These are phyloP conservation scores for Trichophyton verrucosum DNA, from an alignment of 2,329 filamentous ascomycete species.

Conservation along the genomic window DNA sequence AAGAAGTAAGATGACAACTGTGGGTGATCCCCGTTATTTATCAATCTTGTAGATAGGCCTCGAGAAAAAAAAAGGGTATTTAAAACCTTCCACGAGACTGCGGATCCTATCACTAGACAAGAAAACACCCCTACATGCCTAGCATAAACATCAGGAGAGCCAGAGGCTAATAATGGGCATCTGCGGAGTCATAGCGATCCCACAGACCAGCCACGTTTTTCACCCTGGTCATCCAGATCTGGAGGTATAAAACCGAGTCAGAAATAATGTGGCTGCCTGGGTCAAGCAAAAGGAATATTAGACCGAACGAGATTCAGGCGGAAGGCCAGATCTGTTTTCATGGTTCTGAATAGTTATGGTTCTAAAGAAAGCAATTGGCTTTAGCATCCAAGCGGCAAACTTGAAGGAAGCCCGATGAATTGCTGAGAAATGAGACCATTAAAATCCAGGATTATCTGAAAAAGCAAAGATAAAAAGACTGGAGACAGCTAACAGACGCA, in stretches of 20 bases:
- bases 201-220: neutral
- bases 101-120: neutral
- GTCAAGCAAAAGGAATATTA: neutral
- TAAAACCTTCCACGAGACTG: constrained; percentile 1
- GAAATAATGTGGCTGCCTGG: neutral
- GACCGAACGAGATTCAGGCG: neutral
- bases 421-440: neutral
- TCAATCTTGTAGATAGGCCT: neutral
- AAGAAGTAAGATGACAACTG: too few relatives aligned
- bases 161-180: neutral
- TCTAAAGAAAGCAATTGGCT: neutral
- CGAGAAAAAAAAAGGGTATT: neutral
- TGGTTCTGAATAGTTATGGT: neutral
- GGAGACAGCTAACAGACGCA: neutral
- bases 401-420: neutral
- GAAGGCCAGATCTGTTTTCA: neutral
- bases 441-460: neutral
- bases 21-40: neutral
- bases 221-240: neutral
- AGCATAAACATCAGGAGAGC: neutral
- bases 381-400: neutral
- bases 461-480: neutral
- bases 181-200: neutral
- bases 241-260: neutral
- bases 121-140: neutral